Evolutionary conservation across 1,139 yeast species (phyloP).

Genomic region (Suhomyces taliae): DNA sequence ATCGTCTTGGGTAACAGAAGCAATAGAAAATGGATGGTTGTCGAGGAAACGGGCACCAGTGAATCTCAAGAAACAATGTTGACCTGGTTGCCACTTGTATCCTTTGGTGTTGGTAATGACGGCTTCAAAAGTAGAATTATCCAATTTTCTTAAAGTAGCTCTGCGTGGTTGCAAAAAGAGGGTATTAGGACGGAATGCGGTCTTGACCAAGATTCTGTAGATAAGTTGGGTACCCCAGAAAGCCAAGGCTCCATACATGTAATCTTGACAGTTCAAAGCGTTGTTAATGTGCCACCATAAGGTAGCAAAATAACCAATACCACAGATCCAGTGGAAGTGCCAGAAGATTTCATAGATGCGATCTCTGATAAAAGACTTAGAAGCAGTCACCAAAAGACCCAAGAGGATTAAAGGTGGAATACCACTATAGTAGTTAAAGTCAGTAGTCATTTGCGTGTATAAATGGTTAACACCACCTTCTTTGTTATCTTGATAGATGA

Average conservation of each 20-base stretch:
- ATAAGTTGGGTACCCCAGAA: constrained; percentile 55
- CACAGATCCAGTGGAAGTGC: constrained; percentile 61
- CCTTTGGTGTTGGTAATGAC: constrained; percentile 38
- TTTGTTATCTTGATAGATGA: constrained; percentile 41
- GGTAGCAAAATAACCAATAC: constrained; percentile 53
- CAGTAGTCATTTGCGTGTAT: constrained; percentile 16
- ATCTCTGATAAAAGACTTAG: constrained; percentile 46
- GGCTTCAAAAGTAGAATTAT: constrained; percentile 42
- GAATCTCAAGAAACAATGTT: constrained; percentile 57
- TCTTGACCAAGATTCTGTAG: constrained; percentile 53
- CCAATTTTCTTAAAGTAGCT: constrained; percentile 35
- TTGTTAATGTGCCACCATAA: constrained; percentile 51
- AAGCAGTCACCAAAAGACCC: constrained; percentile 46
- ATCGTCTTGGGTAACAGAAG: constrained; percentile 34
- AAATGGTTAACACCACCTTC: constrained; percentile 52
- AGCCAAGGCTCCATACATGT: constrained; percentile 57
- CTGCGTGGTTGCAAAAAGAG: constrained; percentile 48
- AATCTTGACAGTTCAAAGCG: constrained; percentile 41
- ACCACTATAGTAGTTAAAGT: constrained; percentile 30
- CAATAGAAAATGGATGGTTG: constrained; percentile 65
- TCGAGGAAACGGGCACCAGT: constrained; percentile 48
- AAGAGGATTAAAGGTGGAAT: constrained; percentile 48
- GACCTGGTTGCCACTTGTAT: constrained; percentile 58
- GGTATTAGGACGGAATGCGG: constrained; percentile 46
- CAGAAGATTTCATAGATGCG: constrained; percentile 52